Percentiles rank a stretch among this genome's conserved stretches.
Evolutionary conservation across 2,329 filamentous ascomycete genomes (phyloP).

Genomic region (Aspergillus alliaceus): DNA sequence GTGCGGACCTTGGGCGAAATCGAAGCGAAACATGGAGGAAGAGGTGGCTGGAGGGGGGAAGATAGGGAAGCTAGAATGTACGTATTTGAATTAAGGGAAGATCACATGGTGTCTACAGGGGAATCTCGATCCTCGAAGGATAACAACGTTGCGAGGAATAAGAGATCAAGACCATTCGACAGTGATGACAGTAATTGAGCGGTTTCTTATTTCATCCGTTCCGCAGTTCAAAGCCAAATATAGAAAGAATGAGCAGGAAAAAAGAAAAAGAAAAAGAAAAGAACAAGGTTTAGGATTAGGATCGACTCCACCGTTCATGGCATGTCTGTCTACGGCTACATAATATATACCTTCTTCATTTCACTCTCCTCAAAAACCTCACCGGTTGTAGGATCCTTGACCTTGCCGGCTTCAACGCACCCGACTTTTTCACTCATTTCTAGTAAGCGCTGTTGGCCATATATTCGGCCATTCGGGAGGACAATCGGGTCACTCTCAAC

Average conservation of each 20-base stretch:
- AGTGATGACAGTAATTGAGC: constrained; percentile 33
- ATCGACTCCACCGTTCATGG: no score
- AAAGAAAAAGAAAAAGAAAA: background rate
- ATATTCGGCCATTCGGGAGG: constrained; percentile 83
- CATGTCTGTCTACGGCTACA: constrained; percentile 46
- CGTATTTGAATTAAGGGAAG: constrained; percentile 44
- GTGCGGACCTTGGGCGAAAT: constrained; percentile 48
- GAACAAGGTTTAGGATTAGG: no score
- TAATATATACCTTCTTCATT: constrained; percentile 88
- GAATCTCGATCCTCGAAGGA: background rate
- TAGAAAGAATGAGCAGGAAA: background rate
- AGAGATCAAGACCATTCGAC: constrained; percentile 32
- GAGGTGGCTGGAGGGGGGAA: constrained; percentile 49
- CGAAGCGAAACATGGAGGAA: constrained; percentile 37
- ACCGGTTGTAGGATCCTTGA: constrained; percentile 78
- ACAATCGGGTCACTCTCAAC: constrained; percentile 85
- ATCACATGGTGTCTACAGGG: constrained; percentile 15
- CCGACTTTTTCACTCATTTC: constrained; percentile 79
- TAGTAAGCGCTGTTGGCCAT: constrained; percentile 71
- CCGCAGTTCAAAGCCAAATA: background rate
- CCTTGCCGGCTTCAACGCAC: constrained; percentile 57
- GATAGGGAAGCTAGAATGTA: constrained; percentile 49
- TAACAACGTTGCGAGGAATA: constrained; percentile 32
- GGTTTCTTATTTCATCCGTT: background rate
- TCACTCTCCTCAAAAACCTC: constrained; percentile 62